phyloP scores from a whole-genome alignment of 164 flowering plant species.

The Litsea cubeba region DNA sequence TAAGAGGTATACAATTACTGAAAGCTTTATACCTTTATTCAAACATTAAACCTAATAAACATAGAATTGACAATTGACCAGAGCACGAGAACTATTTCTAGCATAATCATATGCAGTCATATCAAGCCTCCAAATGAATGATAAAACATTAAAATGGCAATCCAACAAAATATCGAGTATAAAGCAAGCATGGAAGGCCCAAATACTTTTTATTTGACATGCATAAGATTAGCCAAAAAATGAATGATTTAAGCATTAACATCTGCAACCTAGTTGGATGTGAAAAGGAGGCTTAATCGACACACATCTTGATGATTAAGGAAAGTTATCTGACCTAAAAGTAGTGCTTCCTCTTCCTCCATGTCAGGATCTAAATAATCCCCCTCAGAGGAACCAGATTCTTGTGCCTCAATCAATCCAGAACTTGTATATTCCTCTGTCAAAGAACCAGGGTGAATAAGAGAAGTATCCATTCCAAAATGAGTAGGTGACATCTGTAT shows the following conservation, averaged over 20 bases:
- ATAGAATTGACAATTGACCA: background rate
- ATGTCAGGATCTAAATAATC: slow-evolving; percentile 49
- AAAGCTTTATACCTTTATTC: too few species aligned
- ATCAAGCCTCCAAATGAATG: background rate
- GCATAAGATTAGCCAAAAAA: background rate
- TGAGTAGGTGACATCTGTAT: slow-evolving; percentile 30
- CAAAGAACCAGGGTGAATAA: slow-evolving; percentile 22
- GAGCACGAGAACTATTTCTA: background rate
- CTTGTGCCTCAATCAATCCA: slow-evolving; percentile 47
- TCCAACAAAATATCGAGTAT: background rate
- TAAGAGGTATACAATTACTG: too few species aligned
- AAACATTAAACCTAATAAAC: background rate
- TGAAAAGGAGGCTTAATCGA: background rate
- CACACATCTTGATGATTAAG: background rate
- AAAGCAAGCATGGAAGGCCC: background rate
- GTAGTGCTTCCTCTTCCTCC: slow-evolving; percentile 37
- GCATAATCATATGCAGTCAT: background rate
- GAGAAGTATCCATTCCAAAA: slow-evolving; percentile 18
- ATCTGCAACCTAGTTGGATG: background rate
- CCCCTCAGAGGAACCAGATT: slow-evolving; percentile 64
- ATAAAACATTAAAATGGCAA: too few species aligned
- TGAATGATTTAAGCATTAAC: background rate
- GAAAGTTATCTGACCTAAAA: slow-evolving; percentile 48
- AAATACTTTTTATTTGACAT: background rate
- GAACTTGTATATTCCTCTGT: slow-evolving; percentile 36